Conservation (phyloP, 2,329 filamentous ascomycete species). For the Myriosclerotinia duriaeana region DNA sequence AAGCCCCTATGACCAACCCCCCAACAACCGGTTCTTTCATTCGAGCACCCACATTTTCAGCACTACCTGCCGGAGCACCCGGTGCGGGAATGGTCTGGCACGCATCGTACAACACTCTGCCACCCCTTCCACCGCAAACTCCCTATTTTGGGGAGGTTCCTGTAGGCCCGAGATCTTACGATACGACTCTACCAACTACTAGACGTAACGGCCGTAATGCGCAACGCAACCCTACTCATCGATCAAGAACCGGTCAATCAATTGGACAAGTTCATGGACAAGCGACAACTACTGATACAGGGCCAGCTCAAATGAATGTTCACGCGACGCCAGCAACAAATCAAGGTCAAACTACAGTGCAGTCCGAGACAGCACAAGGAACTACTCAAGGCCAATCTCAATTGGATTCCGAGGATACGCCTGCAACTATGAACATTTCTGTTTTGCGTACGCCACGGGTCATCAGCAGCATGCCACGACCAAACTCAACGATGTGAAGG, state of each 20-base stretch:
- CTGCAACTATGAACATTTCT: background rate
- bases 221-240: background rate
- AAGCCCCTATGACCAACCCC: background rate
- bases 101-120: background rate
- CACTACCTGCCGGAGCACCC: no score
- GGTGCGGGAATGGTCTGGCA: background rate
- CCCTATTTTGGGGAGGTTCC: background rate
- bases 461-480: slow-evolving; percentile 15
- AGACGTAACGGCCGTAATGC: background rate
- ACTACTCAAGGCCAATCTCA: slow-evolving; percentile 1
- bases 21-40: background rate
- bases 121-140: slow-evolving; percentile 3
- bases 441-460: slow-evolving; percentile 7
- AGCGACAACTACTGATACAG: background rate
- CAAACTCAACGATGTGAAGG: slow-evolving; percentile 19
- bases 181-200: background rate
- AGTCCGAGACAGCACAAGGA: background rate
- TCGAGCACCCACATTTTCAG: background rate
- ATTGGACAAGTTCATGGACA: background rate
- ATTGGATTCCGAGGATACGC: background rate
- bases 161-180: background rate
- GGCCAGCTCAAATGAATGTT: background rate
- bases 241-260: background rate
- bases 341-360: background rate
- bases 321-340: background rate